These are phyloP conservation scores for Backusella tuberculispora DNA, from an alignment of 192 early-diverging fungal genomes.

Conservation along the genomic window DNA sequence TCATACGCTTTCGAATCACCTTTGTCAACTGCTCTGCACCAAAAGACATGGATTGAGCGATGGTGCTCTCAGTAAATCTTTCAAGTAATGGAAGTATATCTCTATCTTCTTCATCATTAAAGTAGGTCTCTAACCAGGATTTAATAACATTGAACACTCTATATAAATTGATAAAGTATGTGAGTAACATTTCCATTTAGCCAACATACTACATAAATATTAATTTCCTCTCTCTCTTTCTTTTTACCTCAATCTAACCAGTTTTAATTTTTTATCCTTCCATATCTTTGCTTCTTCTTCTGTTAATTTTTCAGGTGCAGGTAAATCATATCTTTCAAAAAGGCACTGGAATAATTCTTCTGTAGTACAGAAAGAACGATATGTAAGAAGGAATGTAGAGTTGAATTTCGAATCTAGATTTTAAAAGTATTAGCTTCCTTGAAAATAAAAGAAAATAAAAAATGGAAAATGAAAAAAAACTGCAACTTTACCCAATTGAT, in stretches of 20 bases:
- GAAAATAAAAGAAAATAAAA: not conserved
- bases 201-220: not conserved
- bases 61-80: slow-evolving; percentile 29
- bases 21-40: slow-evolving; percentile 34
- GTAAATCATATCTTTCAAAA: slow-evolving; percentile 73
- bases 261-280: slow-evolving; percentile 85
- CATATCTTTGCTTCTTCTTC: slow-evolving; percentile 74
- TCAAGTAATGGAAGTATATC: slow-evolving; percentile 26
- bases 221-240: not conserved
- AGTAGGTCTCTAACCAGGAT: slow-evolving; percentile 89
- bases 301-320: slow-evolving; percentile 67
- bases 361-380: slow-evolving; percentile 88
- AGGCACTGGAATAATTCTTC: slow-evolving; percentile 78
- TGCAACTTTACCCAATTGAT: slow-evolving; percentile 52
- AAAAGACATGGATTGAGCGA: slow-evolving; percentile 41
- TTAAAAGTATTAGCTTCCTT: not conserved
- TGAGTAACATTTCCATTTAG: not conserved
- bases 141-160: slow-evolving; percentile 91
- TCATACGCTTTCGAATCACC: slow-evolving; percentile 35
- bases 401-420: slow-evolving; percentile 75
- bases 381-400: slow-evolving; percentile 88
- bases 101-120: slow-evolving; percentile 72
- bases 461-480: too few relatives aligned
- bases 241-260: slow-evolving; percentile 75
- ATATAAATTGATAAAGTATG: not conserved